Evolutionary conservation across 1,139 yeast species (phyloP), one percentile per base, ranked within the genome.

Genomic region (Entelexis paramagnoliae): DNA sequence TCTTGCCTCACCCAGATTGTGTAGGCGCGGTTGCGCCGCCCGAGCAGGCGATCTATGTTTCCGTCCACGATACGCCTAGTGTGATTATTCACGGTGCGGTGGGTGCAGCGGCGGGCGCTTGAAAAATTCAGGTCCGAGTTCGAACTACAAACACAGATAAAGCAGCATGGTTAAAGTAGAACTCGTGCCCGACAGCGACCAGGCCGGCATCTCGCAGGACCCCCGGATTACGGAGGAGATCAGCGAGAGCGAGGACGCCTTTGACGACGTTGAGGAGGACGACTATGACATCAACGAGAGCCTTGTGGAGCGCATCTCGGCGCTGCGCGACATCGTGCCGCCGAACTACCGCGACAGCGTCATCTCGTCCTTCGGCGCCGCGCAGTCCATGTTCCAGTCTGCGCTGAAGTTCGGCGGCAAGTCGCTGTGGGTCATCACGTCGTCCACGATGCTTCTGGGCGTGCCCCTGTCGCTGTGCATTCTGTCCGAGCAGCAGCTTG

Each of bases 391-490:
- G 54, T 66, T 72, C 56, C 50, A 49, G 40, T 40, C 54, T 22
- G 51, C 51, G 10, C 53, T 49, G 20, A n/a, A 46, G 19, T 78
- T 77, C 61, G 75, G 86, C 53, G 96, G 96, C 55, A 76, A 77
- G 62, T 72, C 84, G 48, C 74, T 89, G 59, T 93, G 97, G 97
- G 76, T 83, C 55, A 62, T 87, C 57, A 81, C 96, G 34, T 82
- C 97, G 19, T 79, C 93, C 51, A 81, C 87, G 39, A 72, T 93
- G 63, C 77, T 91, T 60, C 74, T 91, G 64, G 97, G 96, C 66
- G 95, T 88, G 52, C 98, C 98, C 58, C 75, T 87, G 62, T 82
- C 96, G 8, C 75, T 91, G 65, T 85, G 96, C 51, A 84, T 89
- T 61, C 76, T 89, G 64, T 81, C 89, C 57, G 98, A 89, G 73